phyloP scores from a whole-genome alignment of 129 eudicot genomes.

The Escallonia rubra region DNA sequence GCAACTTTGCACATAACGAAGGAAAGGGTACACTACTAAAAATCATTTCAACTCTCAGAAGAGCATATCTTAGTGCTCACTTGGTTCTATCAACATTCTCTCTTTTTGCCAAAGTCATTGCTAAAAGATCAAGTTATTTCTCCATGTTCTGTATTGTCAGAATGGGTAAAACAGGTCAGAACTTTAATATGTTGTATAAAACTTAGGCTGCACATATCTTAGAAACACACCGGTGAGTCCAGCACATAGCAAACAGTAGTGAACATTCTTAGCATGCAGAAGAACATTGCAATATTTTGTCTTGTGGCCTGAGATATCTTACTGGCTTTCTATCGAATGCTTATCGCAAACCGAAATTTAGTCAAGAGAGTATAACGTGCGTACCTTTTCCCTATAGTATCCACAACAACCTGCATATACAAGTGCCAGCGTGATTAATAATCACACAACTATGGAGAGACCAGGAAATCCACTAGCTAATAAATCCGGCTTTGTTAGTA shows the following conservation, averaged over 20 bases:
- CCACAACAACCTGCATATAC: conserved; percentile 46
- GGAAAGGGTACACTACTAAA: too few relatives aligned
- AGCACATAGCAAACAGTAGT: background rate
- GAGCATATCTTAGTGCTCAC: too few relatives aligned
- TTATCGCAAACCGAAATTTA: too few relatives aligned
- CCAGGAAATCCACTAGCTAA: too few relatives aligned
- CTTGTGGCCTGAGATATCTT: too few relatives aligned
- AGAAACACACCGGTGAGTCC: background rate
- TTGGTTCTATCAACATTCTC: conserved; percentile 10
- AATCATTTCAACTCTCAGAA: too few relatives aligned
- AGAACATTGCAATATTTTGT: background rate
- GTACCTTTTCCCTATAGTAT: conserved; percentile 35
- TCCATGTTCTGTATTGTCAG: conserved; percentile 35
- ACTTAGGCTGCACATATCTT: too few relatives aligned
- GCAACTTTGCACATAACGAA: too few relatives aligned
- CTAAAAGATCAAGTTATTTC: conserved; percentile 33
- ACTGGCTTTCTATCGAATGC: too few relatives aligned
- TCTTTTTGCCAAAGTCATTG: conserved; percentile 23
- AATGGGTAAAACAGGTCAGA: background rate
- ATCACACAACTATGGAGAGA: background rate
- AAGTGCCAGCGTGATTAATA: conserved; percentile 4
- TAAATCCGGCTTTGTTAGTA: too few relatives aligned
- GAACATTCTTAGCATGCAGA: background rate
- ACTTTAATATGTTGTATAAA: background rate
- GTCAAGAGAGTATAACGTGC: too few relatives aligned